Percentiles rank a stretch among this genome's conserved stretches.
These are phyloP conservation scores for Neopestalotiopsis clavispora DNA, from an alignment of 2,329 filamentous ascomycete species.

Conservation along the genomic window DNA sequence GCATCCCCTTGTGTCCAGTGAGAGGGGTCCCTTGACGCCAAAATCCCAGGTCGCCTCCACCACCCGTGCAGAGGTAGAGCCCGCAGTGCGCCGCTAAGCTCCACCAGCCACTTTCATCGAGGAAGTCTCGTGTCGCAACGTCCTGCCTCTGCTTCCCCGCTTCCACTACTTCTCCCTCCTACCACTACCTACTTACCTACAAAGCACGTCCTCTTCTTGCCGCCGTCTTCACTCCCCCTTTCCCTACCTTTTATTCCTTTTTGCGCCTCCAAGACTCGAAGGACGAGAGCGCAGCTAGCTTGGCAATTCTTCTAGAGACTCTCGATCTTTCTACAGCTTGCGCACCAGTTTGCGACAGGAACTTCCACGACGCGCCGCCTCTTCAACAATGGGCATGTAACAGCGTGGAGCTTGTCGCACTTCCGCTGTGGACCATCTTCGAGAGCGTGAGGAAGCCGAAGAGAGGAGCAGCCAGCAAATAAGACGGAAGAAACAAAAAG, in stretches of 20 bases:
- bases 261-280: slow-evolving; percentile 6
- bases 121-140: slow-evolving; percentile 32
- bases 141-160: slow-evolving; percentile 22
- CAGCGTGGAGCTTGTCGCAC: slow-evolving; percentile 17
- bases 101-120: slow-evolving; percentile 20
- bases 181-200: slow-evolving; percentile 6
- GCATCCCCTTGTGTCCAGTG: slow-evolving; percentile 2
- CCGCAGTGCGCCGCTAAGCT: slow-evolving; percentile 15
- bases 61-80: slow-evolving; percentile 30
- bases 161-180: slow-evolving; percentile 13
- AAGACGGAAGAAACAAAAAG: not conserved
- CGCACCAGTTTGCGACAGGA: slow-evolving; percentile 16
- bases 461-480: not conserved
- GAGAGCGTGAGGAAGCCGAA: slow-evolving; percentile 12
- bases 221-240: not conserved
- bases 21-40: slow-evolving; percentile 16
- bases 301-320: not conserved
- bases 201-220: not conserved
- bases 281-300: slow-evolving; percentile 11
- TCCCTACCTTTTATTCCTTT: not conserved
- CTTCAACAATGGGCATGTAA: slow-evolving; percentile 19
- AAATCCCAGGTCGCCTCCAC: slow-evolving; percentile 31
- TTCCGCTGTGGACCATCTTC: slow-evolving; percentile 16
- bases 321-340: slow-evolving; percentile 6
- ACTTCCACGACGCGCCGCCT: not conserved